phyloP scores from a whole-genome alignment of 148 eudicot genomes.

The Cornus kousa region DNA sequence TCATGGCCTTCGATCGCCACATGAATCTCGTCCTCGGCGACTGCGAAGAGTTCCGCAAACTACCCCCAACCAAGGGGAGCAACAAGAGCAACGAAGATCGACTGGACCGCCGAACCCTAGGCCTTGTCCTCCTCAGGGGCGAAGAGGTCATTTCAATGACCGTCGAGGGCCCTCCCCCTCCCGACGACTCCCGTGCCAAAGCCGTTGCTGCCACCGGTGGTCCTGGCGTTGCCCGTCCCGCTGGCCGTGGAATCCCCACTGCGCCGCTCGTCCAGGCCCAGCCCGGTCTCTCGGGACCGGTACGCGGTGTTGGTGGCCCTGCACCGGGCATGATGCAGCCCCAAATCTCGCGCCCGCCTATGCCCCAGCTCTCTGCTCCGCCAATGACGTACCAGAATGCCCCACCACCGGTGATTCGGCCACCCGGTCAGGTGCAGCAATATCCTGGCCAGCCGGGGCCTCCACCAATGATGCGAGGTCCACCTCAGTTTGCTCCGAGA shows the following conservation, averaged over 20 bases:
- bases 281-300: conserved; percentile 87
- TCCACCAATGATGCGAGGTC: conserved; percentile 32
- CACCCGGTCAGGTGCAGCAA: conserved; percentile 52
- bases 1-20: conserved; percentile 88
- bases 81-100: conserved; percentile 56
- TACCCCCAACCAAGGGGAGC: conserved; percentile 56
- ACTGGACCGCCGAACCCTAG: conserved; percentile 69
- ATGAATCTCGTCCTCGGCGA: conserved; percentile 87
- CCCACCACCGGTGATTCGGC: conserved; percentile 49
- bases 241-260: conserved; percentile 74
- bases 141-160: conserved; percentile 86
- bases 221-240: conserved; percentile 75
- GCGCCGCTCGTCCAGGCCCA: conserved; percentile 65
- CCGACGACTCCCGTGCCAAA: conserved; percentile 72
- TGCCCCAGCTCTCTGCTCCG: conserved; percentile 40
- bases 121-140: conserved; percentile 76
- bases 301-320: conserved; percentile 89
- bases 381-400: conserved; percentile 43
- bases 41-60: conserved; percentile 80
- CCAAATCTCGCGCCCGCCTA: conserved; percentile 74
- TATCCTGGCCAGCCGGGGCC: conserved; percentile 28
- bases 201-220: conserved; percentile 54
- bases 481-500: conserved; percentile 45
- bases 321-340: conserved; percentile 99
- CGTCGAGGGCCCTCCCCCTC: conserved; percentile 97